These are phyloP conservation scores for Metahyphopichia silvanorum DNA, from an alignment of 805 yeast species.

Conservation along the genomic window DNA sequence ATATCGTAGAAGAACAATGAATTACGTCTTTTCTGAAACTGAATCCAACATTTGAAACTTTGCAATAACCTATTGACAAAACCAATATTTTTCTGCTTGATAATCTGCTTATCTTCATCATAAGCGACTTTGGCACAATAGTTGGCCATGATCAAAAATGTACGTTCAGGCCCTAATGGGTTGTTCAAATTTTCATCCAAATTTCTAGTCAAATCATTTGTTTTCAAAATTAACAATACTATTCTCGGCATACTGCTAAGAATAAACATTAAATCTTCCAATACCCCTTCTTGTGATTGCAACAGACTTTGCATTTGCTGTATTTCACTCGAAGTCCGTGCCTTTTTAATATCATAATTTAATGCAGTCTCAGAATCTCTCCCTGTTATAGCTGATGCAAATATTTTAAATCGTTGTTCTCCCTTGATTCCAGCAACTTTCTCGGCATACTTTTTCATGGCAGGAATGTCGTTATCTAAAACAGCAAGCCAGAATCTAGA, in stretches of 20 bases:
- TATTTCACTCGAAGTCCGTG: conserved; percentile 62
- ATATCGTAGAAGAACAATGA: conserved; percentile 33
- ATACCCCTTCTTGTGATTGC: conserved; percentile 52
- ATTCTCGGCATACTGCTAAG: conserved; percentile 79
- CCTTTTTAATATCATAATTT: conserved; percentile 52
- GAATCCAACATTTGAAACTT: conserved; percentile 25
- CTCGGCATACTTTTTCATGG: conserved; percentile 72
- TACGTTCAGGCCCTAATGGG: conserved; percentile 83
- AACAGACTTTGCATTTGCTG: conserved; percentile 62
- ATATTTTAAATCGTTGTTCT: conserved; percentile 69
- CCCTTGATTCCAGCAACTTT: conserved; percentile 76
- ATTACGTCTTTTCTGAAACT: conserved; percentile 28
- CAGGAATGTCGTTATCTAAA: conserved; percentile 61
- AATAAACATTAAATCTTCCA: conserved; percentile 75
- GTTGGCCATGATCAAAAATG: conserved; percentile 83
- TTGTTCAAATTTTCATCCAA: conserved; percentile 79
- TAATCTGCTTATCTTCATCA: conserved; percentile 54
- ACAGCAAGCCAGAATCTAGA: conserved; percentile 92
- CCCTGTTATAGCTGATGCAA: conserved; percentile 94
- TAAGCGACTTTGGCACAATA: conserved; percentile 84
- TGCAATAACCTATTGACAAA: conserved; percentile 18
- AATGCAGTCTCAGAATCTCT: conserved; percentile 78
- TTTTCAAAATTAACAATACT: conserved; percentile 81
- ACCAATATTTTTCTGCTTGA: conserved; percentile 12
- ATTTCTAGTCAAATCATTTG: conserved; percentile 89